Evolutionary conservation across 2,329 filamentous ascomycete species (phyloP).

Genomic region (Curvularia lunata): DNA sequence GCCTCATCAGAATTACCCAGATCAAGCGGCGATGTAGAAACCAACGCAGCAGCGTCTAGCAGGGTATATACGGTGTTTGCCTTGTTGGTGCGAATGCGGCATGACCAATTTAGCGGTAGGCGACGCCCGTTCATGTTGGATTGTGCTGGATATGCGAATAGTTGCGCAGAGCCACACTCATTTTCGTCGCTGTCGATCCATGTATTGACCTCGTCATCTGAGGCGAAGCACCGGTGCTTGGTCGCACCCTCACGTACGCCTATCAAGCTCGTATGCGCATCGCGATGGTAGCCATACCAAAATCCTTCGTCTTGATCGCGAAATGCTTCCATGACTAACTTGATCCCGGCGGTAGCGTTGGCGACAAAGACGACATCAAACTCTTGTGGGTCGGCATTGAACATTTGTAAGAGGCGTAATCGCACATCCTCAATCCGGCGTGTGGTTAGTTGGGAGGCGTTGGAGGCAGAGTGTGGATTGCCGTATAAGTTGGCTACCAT

Average conservation of each 20-base stretch:
- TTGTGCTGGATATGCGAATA: conserved; percentile 87
- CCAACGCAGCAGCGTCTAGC: conserved; percentile 82
- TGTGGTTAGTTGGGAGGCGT: conserved; percentile 78
- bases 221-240: conserved; percentile 69
- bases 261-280: conserved; percentile 85
- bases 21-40: conserved; percentile 77
- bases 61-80: conserved; percentile 65
- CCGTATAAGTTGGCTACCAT: conserved; percentile 82
- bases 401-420: conserved; percentile 73
- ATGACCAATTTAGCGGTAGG: conserved; percentile 73
- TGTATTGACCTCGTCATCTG: conserved; percentile 65
- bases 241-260: conserved; percentile 75
- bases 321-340: conserved; percentile 81
- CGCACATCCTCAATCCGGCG: conserved; percentile 77
- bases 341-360: conserved; percentile 90
- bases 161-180: conserved; percentile 32
- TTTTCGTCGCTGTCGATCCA: conserved; percentile 63
- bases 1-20: conserved; percentile 65
- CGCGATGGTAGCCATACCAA: conserved; percentile 80
- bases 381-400: conserved; percentile 78
- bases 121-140: conserved; percentile 90
- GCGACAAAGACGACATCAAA: conserved; percentile 92
- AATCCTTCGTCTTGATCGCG: conserved; percentile 73
- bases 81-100: conserved; percentile 52
- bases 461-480: conserved; percentile 88